Base-by-base conservation (phyloP, 352 stramenopile genomes). In the Phytophthora crassamura region DNA sequence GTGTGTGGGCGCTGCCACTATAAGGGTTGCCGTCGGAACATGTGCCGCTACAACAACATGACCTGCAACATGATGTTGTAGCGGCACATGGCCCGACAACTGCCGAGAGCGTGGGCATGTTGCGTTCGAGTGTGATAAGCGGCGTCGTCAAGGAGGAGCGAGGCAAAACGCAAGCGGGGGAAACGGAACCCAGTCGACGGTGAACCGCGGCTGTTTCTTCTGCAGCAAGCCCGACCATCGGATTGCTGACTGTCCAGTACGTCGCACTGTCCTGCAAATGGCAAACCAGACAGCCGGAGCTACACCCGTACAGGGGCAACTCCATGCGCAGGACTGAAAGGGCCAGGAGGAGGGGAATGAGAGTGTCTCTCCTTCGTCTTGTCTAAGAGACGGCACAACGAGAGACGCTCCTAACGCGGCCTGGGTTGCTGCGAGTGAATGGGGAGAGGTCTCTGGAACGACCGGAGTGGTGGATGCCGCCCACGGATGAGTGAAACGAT, bases 11-110 rank as follows among this genome's bases (percentile, higher is more conserved):
- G 41, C 0, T 48, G 41, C 9, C 16, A 48, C 14, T 16, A 18
- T 1, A 28, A 30, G 4, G 41, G 20, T 10, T 48, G 41, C 7
- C 5, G 20, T 10, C 16, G 41, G 7, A 16, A 34, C 1, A 48
- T 22, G 6, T 48, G 41, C 20, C 41, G 41, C 10, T 48, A 33
- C 41, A 48, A 48, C 41, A 48, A 48, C 9, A 34, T 33, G 41
- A 48, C 41, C 9, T 48, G 41, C 20, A 34, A 34, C 41, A 33
- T n/a, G n/a, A n/a, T n/a, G n/a, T n/a, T n/a, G n/a, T n/a, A n/a
- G n/a, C n/a, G n/a, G n/a, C n/a, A n/a, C n/a, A n/a, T n/a, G n/a
- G n/a, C n/a, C n/a, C n/a, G n/a, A n/a, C 22, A 25, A 48, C 7
- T 48, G 41, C 16, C 8, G 20, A 7, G 9, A 33, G 9, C 41